phyloP scores from a whole-genome alignment of 345 rosid species.

The Aquilaria malaccensis region DNA sequence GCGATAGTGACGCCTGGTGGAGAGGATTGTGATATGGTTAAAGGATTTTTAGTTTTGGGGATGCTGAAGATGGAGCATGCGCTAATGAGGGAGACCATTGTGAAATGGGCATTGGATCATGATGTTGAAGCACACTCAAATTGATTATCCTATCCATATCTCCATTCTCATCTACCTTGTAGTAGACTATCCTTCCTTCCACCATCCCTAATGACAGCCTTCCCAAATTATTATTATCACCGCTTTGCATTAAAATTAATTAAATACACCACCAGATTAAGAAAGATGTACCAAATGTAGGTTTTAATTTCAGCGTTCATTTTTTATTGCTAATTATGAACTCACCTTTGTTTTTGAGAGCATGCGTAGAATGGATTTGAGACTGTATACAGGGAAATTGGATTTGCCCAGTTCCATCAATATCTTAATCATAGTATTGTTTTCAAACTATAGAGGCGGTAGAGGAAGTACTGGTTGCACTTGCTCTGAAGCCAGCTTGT shows the following conservation, averaged over 20 bases:
- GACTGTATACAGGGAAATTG: conserved; percentile 27
- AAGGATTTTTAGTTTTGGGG: too few relatives aligned
- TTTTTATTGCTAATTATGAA: too few relatives aligned
- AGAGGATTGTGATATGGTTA: too few relatives aligned
- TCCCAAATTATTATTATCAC: conserved; percentile 13
- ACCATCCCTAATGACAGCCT: conserved; percentile 18
- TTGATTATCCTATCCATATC: conserved; percentile 27
- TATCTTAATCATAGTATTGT: conserved; percentile 1
- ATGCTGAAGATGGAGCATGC: too few relatives aligned
- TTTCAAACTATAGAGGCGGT: background rate
- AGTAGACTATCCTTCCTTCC: conserved; percentile 67
- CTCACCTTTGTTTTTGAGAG: conserved; percentile 31
- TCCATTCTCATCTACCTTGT: conserved; percentile 43
- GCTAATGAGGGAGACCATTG: too few relatives aligned
- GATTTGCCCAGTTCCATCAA: conserved; percentile 13
- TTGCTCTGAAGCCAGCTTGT: conserved; percentile 14
- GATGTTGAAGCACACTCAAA: too few relatives aligned
- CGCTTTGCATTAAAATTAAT: conserved; percentile 25
- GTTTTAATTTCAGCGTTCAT: too few relatives aligned
- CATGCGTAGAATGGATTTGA: conserved; percentile 17
- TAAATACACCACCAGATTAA: conserved; percentile 11
- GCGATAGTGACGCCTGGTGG: too few relatives aligned
- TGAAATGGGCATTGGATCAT: too few relatives aligned
- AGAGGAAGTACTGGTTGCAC: background rate
- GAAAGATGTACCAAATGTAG: conserved; percentile 2